Evolutionary conservation across 768 basidiomycete genomes (phyloP).

Genomic region (Auricularia sp.): DNA sequence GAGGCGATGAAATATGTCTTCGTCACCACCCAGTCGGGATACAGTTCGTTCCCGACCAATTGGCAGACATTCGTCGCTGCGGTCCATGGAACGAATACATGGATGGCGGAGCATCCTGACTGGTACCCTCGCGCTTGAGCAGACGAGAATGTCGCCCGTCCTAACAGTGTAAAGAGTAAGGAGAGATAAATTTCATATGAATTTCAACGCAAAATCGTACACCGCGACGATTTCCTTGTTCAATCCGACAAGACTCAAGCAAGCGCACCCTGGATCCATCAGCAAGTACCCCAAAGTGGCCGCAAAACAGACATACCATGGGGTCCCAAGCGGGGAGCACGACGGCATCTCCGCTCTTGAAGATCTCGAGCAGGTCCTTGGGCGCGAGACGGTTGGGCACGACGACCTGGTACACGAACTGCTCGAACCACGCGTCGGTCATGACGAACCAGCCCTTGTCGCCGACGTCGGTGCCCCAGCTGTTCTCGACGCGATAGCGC

Average conservation of each 20-base stretch:
- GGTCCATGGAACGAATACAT: background rate
- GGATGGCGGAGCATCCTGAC: background rate
- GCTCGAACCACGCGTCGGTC: conserved; percentile 86
- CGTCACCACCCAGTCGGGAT: background rate
- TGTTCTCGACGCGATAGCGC: conserved; percentile 96
- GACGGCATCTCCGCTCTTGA: conserved; percentile 51
- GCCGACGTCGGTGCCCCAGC: conserved; percentile 72
- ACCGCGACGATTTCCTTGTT: too few relatives aligned
- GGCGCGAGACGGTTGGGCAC: conserved; percentile 72
- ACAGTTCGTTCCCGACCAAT: background rate
- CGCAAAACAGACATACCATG: conserved; percentile 41
- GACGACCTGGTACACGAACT: conserved; percentile 92
- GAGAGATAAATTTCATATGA: too few relatives aligned
- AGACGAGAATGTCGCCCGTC: too few relatives aligned
- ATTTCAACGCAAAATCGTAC: too few relatives aligned
- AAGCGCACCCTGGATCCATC: background rate
- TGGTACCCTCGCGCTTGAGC: too few relatives aligned
- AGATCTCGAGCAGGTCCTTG: conserved; percentile 71
- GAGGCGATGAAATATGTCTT: too few relatives aligned
- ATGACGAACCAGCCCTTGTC: conserved; percentile 88
- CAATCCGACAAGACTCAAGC: background rate
- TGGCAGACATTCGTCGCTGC: background rate
- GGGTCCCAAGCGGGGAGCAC: conserved; percentile 90
- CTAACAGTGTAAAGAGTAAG: too few relatives aligned
- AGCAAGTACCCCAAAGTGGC: background rate